phyloP scores from a whole-genome alignment of 2,329 filamentous ascomycete species.

The Colletotrichum abscissum region DNA sequence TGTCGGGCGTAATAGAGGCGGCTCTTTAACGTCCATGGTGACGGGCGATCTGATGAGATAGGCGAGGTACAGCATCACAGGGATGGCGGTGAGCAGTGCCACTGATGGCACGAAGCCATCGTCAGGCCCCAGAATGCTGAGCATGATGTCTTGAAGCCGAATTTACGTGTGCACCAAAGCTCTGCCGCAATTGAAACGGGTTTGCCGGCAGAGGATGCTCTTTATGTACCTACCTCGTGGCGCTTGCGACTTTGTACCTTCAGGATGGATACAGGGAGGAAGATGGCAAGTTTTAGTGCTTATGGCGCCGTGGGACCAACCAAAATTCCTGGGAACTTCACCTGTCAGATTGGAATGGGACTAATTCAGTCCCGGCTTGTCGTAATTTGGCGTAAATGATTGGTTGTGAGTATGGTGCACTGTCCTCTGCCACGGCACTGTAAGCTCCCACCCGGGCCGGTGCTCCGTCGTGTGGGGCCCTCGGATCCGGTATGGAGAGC shows the following conservation, averaged over 20 bases:
- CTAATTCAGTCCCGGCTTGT: background rate
- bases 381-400: background rate
- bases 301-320: background rate
- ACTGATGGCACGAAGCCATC: background rate
- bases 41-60: too few species aligned
- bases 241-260: background rate
- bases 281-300: background rate
- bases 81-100: background rate
- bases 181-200: too few species aligned
- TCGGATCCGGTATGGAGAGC: background rate
- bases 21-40: conserved; percentile 49
- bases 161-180: background rate
- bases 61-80: background rate
- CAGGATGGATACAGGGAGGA: background rate
- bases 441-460: background rate
- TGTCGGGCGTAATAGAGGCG: conserved; percentile 52
- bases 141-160: background rate
- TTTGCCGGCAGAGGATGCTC: background rate
- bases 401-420: background rate
- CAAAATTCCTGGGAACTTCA: too few species aligned
- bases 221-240: background rate
- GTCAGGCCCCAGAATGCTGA: background rate
- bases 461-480: background rate
- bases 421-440: background rate
- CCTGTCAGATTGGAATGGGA: background rate